phyloP scores from a whole-genome alignment of 768 basidiomycete species.

The Suillus plorans region DNA sequence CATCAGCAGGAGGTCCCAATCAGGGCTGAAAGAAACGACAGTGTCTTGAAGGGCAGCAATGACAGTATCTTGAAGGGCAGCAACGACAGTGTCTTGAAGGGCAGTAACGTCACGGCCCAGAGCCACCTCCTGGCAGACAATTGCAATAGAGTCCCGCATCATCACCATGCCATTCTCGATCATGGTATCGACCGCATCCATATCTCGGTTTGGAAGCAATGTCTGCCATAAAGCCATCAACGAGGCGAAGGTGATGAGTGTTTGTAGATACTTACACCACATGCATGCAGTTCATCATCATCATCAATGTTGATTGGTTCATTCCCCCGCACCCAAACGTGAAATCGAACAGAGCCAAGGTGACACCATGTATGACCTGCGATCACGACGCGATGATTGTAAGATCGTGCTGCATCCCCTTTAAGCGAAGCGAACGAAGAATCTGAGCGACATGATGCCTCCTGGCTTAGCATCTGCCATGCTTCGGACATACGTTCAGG shows the following conservation, averaged over 20 bases:
- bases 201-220: not conserved
- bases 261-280: slow-evolving; percentile 1
- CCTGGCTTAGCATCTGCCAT: not conserved
- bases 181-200: not conserved
- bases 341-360: slow-evolving; percentile 7
- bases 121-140: not conserved
- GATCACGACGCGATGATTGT: not conserved
- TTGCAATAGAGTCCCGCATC: not conserved
- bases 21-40: not conserved
- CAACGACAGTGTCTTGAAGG: not conserved
- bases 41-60: not conserved
- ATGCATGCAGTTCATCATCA: not conserved
- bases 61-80: not conserved
- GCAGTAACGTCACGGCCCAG: not conserved
- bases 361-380: slow-evolving; percentile 4
- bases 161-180: slow-evolving; percentile 10
- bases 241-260: not conserved
- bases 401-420: not conserved
- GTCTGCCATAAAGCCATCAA: not conserved
- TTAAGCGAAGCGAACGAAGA: not conserved
- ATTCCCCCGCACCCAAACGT: slow-evolving; percentile 2
- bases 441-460: not conserved
- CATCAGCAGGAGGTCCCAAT: not conserved
- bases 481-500: not conserved
- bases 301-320: not conserved